Base-by-base conservation (phyloP, 192 early-diverging fungal genomes). In the Coemansia sp. region DNA sequence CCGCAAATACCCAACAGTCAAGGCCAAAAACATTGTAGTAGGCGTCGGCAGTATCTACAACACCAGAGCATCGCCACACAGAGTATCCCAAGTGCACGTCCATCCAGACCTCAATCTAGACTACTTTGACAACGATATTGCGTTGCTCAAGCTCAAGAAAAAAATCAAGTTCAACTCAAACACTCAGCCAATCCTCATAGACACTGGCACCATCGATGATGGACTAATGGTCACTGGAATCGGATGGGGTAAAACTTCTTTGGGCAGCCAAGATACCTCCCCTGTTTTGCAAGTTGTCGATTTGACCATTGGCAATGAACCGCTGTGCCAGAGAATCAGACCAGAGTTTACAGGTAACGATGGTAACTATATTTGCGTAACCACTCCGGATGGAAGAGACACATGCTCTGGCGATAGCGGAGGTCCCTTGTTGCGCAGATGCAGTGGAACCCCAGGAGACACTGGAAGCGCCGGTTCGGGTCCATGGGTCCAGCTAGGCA, bases 121-220 rank as follows among this genome's bases (percentile, higher is more conserved):
- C 30, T 66, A 69, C 35, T 62, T 75, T 34, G 67, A 67, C 49
- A 71, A 79, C 60, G 77, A 79, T 33, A 60, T 79, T 26, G 77
- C 72, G 36, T 43, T 79, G 35, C 32, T 79, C 13, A 75, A 75
- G 33, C 67, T 79, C 20, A 52, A 60, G 19, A 59, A 50, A 18
- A 66, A 65, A 38, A 39, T 79, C 0, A 55, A 43, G 1, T 71
- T 58, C 37, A 51, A 27, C 29, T 24, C 3, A 7, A 13, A 39
- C 14, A 63, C 75, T 11, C 72, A 79, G 41, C 72, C 77, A 1
- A 58, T 73, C 14, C 53, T 27, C 10, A 75, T 79, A 18, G 53
- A 60, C 35, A 72, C 71, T 6, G 51, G 40, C 15, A 1, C n/a
- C 9, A 18, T 70, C 0, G 5, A 5, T 0, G 66, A 64, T 33